Percentiles rank a stretch among this genome's conserved stretches.
Evolutionary conservation across 129 eudicot species (phyloP).

Genomic region (Chrysanthemum makinoi): DNA sequence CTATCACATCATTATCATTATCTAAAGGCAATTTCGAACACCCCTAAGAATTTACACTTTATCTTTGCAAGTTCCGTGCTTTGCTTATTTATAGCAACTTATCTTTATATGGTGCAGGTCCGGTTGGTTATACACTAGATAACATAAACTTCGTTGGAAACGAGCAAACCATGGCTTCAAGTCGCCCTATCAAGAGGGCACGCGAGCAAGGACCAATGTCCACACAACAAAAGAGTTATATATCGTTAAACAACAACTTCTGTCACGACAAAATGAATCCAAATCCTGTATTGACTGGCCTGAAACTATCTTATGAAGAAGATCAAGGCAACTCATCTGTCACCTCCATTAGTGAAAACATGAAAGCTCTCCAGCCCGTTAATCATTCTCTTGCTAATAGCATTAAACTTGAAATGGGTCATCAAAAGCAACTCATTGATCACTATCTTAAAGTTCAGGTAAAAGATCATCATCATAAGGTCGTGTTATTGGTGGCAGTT

Average conservation of each 20-base stretch:
- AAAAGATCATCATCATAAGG: no score
- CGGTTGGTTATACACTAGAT: slow-evolving; percentile 39
- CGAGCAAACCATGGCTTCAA: slow-evolving; percentile 33
- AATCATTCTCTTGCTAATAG: slow-evolving; percentile 29
- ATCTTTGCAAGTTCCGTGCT: neutral
- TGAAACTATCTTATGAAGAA: slow-evolving; percentile 57
- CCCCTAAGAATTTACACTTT: neutral
- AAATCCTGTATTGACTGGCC: slow-evolving; percentile 57
- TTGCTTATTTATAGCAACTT: neutral
- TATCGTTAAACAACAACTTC: slow-evolving; percentile 44
- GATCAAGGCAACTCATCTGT: slow-evolving; percentile 53
- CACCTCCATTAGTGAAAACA: slow-evolving; percentile 40
- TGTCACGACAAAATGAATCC: slow-evolving; percentile 29
- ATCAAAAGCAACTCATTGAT: slow-evolving; percentile 46
- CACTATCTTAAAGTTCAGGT: slow-evolving; percentile 59
- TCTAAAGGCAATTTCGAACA: no score
- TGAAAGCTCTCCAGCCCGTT: slow-evolving; percentile 34
- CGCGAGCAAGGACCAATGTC: slow-evolving; percentile 34
- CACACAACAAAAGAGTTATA: slow-evolving; percentile 42
- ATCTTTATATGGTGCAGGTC: slow-evolving; percentile 36
- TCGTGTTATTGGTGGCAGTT: no score
- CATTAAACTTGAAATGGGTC: slow-evolving; percentile 52
- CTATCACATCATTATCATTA: no score
- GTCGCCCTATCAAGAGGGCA: slow-evolving; percentile 42
- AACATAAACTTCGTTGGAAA: slow-evolving; percentile 38